Percentiles rank a stretch among this genome's conserved stretches.
phyloP scores from a whole-genome alignment of 805 yeast genomes.

The Lachancea meyersii region DNA sequence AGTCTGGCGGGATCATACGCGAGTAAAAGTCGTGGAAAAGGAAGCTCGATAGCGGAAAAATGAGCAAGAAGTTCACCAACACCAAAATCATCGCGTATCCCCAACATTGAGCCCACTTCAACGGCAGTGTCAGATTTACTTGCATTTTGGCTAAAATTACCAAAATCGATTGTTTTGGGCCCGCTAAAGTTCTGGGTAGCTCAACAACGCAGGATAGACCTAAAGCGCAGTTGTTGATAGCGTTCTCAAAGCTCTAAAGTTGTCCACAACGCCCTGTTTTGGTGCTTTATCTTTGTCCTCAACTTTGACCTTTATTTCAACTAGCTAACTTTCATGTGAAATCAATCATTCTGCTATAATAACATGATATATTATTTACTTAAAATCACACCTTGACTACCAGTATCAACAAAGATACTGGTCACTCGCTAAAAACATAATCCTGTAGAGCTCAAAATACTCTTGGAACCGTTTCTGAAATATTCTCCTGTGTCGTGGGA shows the following conservation, averaged over 20 bases:
- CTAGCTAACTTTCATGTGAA: not conserved
- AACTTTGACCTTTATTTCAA: not conserved
- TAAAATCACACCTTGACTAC: not conserved
- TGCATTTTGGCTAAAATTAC: slow-evolving; percentile 15
- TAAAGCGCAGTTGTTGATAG: too few relatives aligned
- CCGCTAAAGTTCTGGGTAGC: not conserved
- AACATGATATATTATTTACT: not conserved
- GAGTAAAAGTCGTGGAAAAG: slow-evolving; percentile 27
- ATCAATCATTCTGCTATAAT: not conserved
- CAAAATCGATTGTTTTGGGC: not conserved
- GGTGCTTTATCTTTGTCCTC: too few relatives aligned
- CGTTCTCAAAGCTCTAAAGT: too few relatives aligned
- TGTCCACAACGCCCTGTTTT: too few relatives aligned
- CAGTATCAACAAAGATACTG: not conserved
- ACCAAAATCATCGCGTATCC: slow-evolving; percentile 16
- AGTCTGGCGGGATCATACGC: slow-evolving; percentile 20
- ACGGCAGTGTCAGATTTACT: slow-evolving; percentile 26
- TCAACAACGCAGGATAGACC: too few relatives aligned
- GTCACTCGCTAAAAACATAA: not conserved
- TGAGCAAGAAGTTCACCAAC: slow-evolving; percentile 20
- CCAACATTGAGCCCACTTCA: slow-evolving; percentile 28
- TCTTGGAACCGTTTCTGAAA: too few relatives aligned
- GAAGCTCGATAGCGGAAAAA: slow-evolving; percentile 26
- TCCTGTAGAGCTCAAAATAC: not conserved
- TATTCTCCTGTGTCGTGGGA: not conserved